Base-by-base conservation (phyloP, 306 rosid genomes). In the Begonia loranthoides region DNA sequence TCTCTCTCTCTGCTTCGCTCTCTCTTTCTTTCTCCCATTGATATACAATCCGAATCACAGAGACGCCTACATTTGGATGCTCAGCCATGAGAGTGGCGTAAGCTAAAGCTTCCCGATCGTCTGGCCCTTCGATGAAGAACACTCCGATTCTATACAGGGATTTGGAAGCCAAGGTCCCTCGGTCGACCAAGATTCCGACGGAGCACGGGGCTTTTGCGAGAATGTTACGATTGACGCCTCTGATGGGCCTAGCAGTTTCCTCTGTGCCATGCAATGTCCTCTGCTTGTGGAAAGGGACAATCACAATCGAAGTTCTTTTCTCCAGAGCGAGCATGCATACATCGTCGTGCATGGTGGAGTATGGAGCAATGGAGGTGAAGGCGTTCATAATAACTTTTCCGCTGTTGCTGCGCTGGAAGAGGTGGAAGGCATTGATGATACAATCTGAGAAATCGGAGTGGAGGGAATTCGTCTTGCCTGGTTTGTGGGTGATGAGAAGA, bases 261-360 rank as follows among this genome's bases (percentile, higher is more conserved):
- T 43, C 10, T 0, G 54, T 0, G 3, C 21, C 57, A 15, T 11
- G 65, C 1, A 15, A 0, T 0, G 39, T 45, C 65, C 66, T 65
- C 0, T 54, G 65, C 51, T 13, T 70, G 58, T 80, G 89, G 51
- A 80, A 84, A 1, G 94, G 86, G 28, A 69, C 24, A 1, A 84
- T 78, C 13, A 84, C 36, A 72, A 84, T 56, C 4, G 69, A 58
- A 1, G 49, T 62, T 40, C 72, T 51, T 36, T 66, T 80, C 13
- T 66, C 70, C 3, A 70, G 56, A 3, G 82, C 83, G 0, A 75
- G 67, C 49, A 56, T 44, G 60, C 83, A 80, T 1, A 84, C 60
- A 8, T 80, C 86, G 49, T 84, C 73, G 2, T 80, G 94, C 89
- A 84, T 75, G 9, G 79, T 75, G 17, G 66, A 72, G 9, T 52